A percentile compares a stretch with the other conserved stretches of the same genome.
These are phyloP conservation scores for Rhodotorula kratochvilovae DNA, from an alignment of 768 basidiomycete species.

Conservation along the genomic window DNA sequence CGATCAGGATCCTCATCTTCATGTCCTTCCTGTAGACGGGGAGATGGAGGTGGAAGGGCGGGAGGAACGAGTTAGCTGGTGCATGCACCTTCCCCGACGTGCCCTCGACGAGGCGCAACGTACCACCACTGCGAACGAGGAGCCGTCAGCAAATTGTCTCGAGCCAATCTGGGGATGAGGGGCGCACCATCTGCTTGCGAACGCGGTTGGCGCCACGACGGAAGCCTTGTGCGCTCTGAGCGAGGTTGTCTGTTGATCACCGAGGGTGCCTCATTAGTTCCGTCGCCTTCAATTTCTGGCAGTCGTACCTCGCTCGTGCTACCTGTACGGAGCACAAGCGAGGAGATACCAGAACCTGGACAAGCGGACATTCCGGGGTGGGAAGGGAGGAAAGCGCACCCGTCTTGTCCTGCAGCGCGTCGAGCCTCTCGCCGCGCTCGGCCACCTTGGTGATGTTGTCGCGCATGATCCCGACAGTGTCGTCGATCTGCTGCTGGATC, in stretches of 20 bases:
- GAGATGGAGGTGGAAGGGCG: conserved; percentile 19
- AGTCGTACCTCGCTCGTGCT: too few relatives aligned
- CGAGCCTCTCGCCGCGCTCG: conserved; percentile 88
- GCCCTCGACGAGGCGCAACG: conserved; percentile 3
- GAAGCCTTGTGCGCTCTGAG: conserved; percentile 98
- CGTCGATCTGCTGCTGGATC: conserved; percentile 89
- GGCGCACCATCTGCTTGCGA: conserved; percentile 68
- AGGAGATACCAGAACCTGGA: too few relatives aligned
- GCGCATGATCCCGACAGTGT: conserved; percentile 95
- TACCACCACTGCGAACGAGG: conserved; percentile 27
- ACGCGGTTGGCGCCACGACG: conserved; percentile 94
- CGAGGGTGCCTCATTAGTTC: too few relatives aligned
- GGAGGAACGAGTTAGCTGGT: background rate
- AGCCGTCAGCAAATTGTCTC: too few relatives aligned
- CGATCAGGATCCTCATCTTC: conserved; percentile 96
- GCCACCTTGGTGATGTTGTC: conserved; percentile 96
- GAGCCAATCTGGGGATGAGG: too few relatives aligned
- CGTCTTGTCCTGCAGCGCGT: conserved; percentile 95
- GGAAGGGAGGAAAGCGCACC: conserved; percentile 55
- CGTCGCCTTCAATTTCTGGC: too few relatives aligned
- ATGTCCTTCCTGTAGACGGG: conserved; percentile 44
- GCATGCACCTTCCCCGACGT: background rate
- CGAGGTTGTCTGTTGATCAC: conserved; percentile 72
- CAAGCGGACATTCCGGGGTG: too few relatives aligned
- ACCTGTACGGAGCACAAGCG: too few relatives aligned